Evolutionary conservation across 2,329 filamentous ascomycete species (phyloP).

Genomic region (Diaporthe aspalathi): DNA sequence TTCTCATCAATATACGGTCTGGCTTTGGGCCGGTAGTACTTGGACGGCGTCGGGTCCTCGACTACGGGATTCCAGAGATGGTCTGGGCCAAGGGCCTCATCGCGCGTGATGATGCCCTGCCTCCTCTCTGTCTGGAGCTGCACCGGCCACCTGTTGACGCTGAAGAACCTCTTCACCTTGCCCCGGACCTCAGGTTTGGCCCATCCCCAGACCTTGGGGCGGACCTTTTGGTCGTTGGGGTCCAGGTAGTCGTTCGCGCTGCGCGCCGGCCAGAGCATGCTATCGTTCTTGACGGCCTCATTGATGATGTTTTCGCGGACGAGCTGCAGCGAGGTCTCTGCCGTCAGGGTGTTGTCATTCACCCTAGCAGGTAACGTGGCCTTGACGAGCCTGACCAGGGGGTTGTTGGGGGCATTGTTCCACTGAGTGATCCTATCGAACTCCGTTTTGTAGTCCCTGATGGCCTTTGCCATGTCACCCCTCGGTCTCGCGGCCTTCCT

Average conservation of each 20-base stretch:
- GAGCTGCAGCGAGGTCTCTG: conserved; percentile 42
- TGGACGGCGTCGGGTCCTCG: conserved; percentile 43
- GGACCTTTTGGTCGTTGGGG: conserved; percentile 40
- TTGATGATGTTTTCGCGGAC: conserved; percentile 55
- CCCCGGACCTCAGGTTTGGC: conserved; percentile 44
- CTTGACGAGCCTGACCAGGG: conserved; percentile 20
- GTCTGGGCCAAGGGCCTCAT: conserved; percentile 46
- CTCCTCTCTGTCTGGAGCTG: conserved; percentile 50
- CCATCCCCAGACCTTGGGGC: conserved; percentile 53
- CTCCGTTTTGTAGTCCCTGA: conserved; percentile 10
- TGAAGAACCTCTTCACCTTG: conserved; percentile 53
- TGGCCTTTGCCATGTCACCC: neutral
- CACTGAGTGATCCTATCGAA: conserved; percentile 35
- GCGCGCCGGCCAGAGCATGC: conserved; percentile 55
- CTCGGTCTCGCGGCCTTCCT: neutral
- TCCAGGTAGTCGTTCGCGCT: conserved; percentile 43
- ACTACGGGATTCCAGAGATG: conserved; percentile 45
- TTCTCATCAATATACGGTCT: conserved; percentile 43
- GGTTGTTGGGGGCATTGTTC: conserved; percentile 46
- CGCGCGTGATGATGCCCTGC: conserved; percentile 46
- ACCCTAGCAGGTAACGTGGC: conserved; percentile 43
- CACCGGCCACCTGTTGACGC: conserved; percentile 61
- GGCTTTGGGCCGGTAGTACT: conserved; percentile 43
- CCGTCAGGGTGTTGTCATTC: conserved; percentile 38
- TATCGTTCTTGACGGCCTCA: conserved; percentile 57